Evolutionary conservation across 2,329 filamentous ascomycete species (phyloP).

Genomic region (Colletotrichum echinochloae): DNA sequence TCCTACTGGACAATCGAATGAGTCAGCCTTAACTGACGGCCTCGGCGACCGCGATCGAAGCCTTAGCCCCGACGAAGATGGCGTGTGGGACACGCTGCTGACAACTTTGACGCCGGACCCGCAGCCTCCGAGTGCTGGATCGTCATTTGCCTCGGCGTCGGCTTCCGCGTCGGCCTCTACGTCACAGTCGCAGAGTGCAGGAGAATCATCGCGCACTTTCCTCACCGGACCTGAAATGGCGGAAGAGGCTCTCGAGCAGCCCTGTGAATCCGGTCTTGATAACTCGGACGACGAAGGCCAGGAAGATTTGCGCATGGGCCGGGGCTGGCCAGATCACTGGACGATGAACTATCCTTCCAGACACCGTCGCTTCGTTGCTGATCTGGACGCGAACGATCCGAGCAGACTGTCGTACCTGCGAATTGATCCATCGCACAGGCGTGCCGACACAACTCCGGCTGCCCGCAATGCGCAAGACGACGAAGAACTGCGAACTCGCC

Average conservation of each 20-base stretch:
- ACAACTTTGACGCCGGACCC: conserved; percentile 85
- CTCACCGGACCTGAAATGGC: conserved; percentile 55
- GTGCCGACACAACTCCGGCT: background rate
- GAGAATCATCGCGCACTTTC: conserved; percentile 60
- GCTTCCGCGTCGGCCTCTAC: conserved; percentile 60
- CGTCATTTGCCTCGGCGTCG: conserved; percentile 82
- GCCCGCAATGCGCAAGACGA: conserved; percentile 7
- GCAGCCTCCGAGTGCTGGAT: conserved; percentile 81
- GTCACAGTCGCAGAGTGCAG: conserved; percentile 54
- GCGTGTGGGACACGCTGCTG: conserved; percentile 83
- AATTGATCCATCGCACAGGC: conserved; percentile 13
- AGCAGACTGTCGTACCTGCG: conserved; percentile 36
- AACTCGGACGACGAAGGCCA: conserved; percentile 65
- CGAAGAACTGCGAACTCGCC: conserved; percentile 31
- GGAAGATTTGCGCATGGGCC: conserved; percentile 41
- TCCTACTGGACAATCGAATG: conserved; percentile 17
- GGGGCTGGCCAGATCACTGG: conserved; percentile 33
- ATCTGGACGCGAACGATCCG: conserved; percentile 33
- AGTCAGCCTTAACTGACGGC: conserved; percentile 66
- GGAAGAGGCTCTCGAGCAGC: conserved; percentile 54
- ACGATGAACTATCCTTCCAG: conserved; percentile 40
- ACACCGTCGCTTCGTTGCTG: conserved; percentile 37
- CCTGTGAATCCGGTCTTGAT: conserved; percentile 66
- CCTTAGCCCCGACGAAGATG: conserved; percentile 76
- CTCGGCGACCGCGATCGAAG: conserved; percentile 88